phyloP scores from a whole-genome alignment of 176 grass and related monocot genomes.

The Triticum aestivum region IWGSC_CS_RefSeq_v2.1 NC_057809.1:214700697-214701196 shows the following conservation, averaged over 20 bases:
- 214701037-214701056: background rate
- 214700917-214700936: background rate
- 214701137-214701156: background rate
- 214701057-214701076: background rate
- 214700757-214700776: background rate
- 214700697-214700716: constrained; percentile 30
- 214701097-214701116: background rate
- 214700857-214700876: background rate
- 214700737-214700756: background rate
- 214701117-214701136: background rate
- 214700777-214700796: background rate
- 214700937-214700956: background rate
- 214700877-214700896: background rate
- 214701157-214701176: background rate
- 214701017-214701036: background rate
- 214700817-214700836: background rate
- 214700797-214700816: background rate
- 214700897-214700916: background rate
- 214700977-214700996: background rate
- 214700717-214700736: background rate
- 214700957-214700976: background rate
- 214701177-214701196: background rate
- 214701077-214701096: background rate
- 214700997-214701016: background rate
- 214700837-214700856: background rate